Conservation (phyloP, 768 basidiomycete species). For the Suillus subalutaceus region DNA sequence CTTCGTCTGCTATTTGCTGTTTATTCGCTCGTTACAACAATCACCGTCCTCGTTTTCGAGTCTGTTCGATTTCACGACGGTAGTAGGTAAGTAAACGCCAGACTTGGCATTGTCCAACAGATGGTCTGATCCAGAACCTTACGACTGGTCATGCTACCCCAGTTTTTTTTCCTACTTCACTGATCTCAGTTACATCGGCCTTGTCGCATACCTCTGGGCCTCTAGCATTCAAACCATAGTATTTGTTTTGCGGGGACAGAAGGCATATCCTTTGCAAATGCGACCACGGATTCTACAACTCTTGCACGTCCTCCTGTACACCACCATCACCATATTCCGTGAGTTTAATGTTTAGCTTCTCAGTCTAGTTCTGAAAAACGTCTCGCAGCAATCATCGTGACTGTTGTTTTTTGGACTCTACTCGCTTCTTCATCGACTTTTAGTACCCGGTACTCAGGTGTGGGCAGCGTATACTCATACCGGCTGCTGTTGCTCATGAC, state of each 20-base stretch:
- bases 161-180: conserved; percentile 73
- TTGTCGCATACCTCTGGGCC: conserved; percentile 65
- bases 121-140: background rate
- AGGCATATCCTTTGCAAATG: conserved; percentile 55
- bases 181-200: conserved; percentile 59
- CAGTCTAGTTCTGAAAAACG: background rate
- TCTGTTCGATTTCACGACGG: conserved; percentile 33
- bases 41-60: conserved; percentile 34
- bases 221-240: conserved; percentile 53
- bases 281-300: conserved; percentile 62
- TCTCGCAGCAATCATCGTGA: conserved; percentile 61
- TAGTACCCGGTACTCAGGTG: conserved; percentile 40
- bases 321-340: conserved; percentile 61
- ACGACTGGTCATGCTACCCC: conserved; percentile 8
- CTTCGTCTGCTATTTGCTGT: conserved; percentile 52
- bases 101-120: background rate
- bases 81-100: conserved; percentile 37
- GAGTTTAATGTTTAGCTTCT: conserved; percentile 28
- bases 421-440: conserved; percentile 49
- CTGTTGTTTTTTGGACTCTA: conserved; percentile 63
- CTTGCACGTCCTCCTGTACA: conserved; percentile 55
- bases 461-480: conserved; percentile 18
- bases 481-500: conserved; percentile 10
- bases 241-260: conserved; percentile 39
- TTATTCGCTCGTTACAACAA: conserved; percentile 47